Base-by-base conservation (phyloP, 179 eudicot species). In the Spinacia oleracea region DNA sequence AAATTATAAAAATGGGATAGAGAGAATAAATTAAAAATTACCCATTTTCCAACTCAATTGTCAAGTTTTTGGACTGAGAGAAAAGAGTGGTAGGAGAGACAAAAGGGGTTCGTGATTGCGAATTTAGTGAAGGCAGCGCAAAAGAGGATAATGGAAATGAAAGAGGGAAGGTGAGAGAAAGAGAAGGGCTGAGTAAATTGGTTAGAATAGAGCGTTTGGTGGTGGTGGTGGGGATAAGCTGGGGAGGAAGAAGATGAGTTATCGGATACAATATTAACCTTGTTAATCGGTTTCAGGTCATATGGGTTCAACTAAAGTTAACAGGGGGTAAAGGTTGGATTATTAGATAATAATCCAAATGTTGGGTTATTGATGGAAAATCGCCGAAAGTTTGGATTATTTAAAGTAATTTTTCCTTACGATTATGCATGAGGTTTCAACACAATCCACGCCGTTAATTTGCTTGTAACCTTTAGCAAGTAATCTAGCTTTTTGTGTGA, bases 11-110 rank as follows among this genome's bases (percentile, higher is more conserved):
- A 20, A 34, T 3, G 9, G 12, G 68, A 82, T 15, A 23, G 48
- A 46, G 55, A 23, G 56, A 42, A 32, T n/a, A 20, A 38, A 16
- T 48, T 16, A 48, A 48, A 31, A n/a, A 70, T 14, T 92, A 94
- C 98, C 98, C 98, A 83, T 89, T 87, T 79, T 95, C 97, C 84
- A 93, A 82, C 2, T 97, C 98, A 38, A 87, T 70, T 6, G 89
- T 88, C 86, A 95, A 84, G 80, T 95, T 91, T 89, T 93, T 89
- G 81, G 98, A 77, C 81, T 95, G 97, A 20, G 98, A 89, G 75
- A 95, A 95, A 2, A 97, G 98, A 72, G 98, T 94, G 78, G 94
- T 88, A 21, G 92, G 83, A 46, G 87, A 71, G 18, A 77, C 20
- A 18, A 75, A 65, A 72, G 84, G 77, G 34, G 88, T 58, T 51